These are phyloP conservation scores for Tulasnella calospora DNA, from an alignment of 768 basidiomycete species.

Conservation along the genomic window DNA sequence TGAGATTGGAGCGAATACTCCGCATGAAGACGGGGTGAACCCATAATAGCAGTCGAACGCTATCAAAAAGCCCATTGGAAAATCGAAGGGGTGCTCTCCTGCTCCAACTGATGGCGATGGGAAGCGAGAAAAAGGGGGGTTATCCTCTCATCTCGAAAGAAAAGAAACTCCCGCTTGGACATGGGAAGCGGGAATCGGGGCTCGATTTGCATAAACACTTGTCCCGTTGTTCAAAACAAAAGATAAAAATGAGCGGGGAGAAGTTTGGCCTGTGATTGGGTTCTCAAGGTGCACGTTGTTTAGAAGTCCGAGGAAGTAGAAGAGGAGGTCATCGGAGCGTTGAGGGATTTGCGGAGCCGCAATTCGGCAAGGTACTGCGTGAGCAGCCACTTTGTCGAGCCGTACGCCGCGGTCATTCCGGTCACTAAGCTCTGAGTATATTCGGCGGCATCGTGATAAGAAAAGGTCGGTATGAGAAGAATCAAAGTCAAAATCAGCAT, in stretches of 20 bases:
- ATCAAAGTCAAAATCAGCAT: not conserved
- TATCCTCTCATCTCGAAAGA: not conserved
- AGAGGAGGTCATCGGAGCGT: not conserved
- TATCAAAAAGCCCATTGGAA: conserved; percentile 4
- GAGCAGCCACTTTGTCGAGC: conserved; percentile 6
- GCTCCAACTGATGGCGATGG: conserved; percentile 1
- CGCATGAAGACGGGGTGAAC: not conserved
- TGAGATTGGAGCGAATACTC: not conserved
- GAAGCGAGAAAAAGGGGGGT: not conserved
- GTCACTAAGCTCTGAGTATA: conserved; percentile 12
- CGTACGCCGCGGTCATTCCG: conserved; percentile 12
- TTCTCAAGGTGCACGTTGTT: not conserved
- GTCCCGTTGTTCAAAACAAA: not conserved
- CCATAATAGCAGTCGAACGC: not conserved
- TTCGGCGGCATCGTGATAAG: not conserved
- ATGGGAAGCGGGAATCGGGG: not conserved
- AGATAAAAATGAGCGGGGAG: not conserved
- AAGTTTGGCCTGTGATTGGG: not conserved
- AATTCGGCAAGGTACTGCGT: conserved; percentile 1
- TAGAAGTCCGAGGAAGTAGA: conserved; percentile 2
- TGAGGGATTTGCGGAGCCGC: not conserved
- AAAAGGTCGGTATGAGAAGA: not conserved
- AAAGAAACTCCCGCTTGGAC: not conserved
- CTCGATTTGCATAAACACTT: not conserved
- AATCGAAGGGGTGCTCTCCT: not conserved